Percentiles rank a stretch among this genome's conserved stretches.
Conservation (phyloP, 345 rosid species). For the Eutrema yunnanense region DNA sequence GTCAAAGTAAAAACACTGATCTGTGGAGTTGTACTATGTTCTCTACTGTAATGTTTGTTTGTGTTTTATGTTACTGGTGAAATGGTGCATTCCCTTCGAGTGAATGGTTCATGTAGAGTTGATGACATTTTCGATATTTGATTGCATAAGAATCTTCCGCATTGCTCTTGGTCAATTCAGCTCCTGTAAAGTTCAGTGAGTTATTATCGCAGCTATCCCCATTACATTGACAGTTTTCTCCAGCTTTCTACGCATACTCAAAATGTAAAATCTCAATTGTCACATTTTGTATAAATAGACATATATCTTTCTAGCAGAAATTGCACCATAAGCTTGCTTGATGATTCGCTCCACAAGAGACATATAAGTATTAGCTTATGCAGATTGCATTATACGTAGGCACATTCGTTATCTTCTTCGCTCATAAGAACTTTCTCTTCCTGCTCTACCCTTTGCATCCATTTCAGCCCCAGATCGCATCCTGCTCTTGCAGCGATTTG, state of each 20-base stretch:
- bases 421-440: conserved; percentile 54
- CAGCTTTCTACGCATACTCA: neutral
- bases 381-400: neutral
- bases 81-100: conserved; percentile 21
- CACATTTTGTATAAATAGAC: neutral
- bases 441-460: conserved; percentile 78
- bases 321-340: neutral
- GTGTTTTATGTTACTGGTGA: conserved; percentile 7
- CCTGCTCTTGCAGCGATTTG: conserved; percentile 71
- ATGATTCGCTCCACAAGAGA: neutral
- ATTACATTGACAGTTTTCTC: too few species aligned
- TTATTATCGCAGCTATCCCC: too few species aligned
- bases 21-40: conserved; percentile 10
- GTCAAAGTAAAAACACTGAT: neutral
- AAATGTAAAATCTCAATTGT: neutral
- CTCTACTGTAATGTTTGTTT: conserved; percentile 10
- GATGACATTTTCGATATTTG: neutral
- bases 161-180: too few species aligned
- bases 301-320: neutral
- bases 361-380: neutral
- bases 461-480: conserved; percentile 65
- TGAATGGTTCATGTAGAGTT: conserved; percentile 24
- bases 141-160: neutral
- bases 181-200: too few species aligned
- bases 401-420: conserved; percentile 26